phyloP scores from a whole-genome alignment of 352 stramenopile species.

The Phytophthora vignae region DNA sequence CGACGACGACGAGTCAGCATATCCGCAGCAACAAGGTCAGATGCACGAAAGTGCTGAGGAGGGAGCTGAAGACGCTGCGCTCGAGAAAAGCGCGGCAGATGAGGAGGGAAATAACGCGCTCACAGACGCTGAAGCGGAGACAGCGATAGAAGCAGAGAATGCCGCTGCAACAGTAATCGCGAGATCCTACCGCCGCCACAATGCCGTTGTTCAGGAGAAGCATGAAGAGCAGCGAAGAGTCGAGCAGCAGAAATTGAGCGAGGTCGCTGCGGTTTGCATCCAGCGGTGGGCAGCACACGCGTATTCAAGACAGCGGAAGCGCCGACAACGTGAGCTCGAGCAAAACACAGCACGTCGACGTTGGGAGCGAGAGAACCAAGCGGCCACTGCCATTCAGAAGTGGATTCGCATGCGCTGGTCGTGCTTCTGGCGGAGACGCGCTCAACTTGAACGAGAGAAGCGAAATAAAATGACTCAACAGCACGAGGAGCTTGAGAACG shows the following conservation, averaged over 20 bases:
- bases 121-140: background rate
- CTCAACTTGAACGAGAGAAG: slow-evolving; percentile 28
- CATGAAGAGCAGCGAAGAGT: slow-evolving; percentile 9
- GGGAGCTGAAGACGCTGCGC: slow-evolving; percentile 22
- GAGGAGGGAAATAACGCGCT: slow-evolving; percentile 11
- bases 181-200: slow-evolving; percentile 34
- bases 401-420: slow-evolving; percentile 42
- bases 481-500: background rate
- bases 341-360: slow-evolving; percentile 12
- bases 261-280: slow-evolving; percentile 39
- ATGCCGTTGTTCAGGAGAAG: slow-evolving; percentile 4
- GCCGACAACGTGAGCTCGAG: slow-evolving; percentile 1
- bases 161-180: slow-evolving; percentile 44
- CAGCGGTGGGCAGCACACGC: slow-evolving; percentile 52
- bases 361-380: slow-evolving; percentile 17
- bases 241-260: slow-evolving; percentile 12
- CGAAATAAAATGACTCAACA: slow-evolving; percentile 12
- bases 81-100: background rate
- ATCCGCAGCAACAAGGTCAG: slow-evolving; percentile 40
- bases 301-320: slow-evolving; percentile 36
- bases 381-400: slow-evolving; percentile 26
- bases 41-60: slow-evolving; percentile 28
- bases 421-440: slow-evolving; percentile 33
- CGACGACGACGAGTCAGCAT: slow-evolving; percentile 39
- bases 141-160: slow-evolving; percentile 12